These are phyloP conservation scores for Herpetomonas tarakana DNA, from an alignment of 208 protist genomes.

Conservation along the genomic window DNA sequence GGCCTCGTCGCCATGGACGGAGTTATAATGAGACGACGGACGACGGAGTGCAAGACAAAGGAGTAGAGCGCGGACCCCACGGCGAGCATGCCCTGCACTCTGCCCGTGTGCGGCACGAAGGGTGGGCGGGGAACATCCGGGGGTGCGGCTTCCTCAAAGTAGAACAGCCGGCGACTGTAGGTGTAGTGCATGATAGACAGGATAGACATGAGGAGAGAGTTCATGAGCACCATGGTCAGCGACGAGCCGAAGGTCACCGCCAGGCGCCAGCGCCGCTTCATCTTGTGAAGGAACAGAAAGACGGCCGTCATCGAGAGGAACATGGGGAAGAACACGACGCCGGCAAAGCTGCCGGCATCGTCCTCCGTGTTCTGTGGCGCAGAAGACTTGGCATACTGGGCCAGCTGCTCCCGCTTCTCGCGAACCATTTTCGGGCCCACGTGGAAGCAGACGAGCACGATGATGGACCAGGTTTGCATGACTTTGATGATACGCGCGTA, in stretches of 20 bases:
- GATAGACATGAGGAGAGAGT: constrained; percentile 57
- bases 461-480: constrained; percentile 57
- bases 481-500: constrained; percentile 67
- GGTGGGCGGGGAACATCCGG: not conserved
- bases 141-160: constrained; percentile 9
- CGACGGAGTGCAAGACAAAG: not conserved
- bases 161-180: constrained; percentile 24
- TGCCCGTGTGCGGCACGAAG: not conserved
- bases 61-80: not conserved
- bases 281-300: constrained; percentile 63
- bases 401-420: constrained; percentile 22
- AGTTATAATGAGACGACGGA: constrained; percentile 8
- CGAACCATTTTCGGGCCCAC: constrained; percentile 43
- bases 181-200: constrained; percentile 62
- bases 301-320: constrained; percentile 38
- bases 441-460: constrained; percentile 62
- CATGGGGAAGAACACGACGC: constrained; percentile 62
- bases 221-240: constrained; percentile 43
- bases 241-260: constrained; percentile 60
- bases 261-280: constrained; percentile 53
- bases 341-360: constrained; percentile 7
- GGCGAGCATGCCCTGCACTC: not conserved
- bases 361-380: constrained; percentile 4
- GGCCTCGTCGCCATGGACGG: constrained; percentile 15
- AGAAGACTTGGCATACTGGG: not conserved